Percentiles rank a stretch among this genome's conserved stretches.
Evolutionary conservation across 495 filamentous ascomycete species (phyloP).

Genomic region (Lichina pygmaea): DNA sequence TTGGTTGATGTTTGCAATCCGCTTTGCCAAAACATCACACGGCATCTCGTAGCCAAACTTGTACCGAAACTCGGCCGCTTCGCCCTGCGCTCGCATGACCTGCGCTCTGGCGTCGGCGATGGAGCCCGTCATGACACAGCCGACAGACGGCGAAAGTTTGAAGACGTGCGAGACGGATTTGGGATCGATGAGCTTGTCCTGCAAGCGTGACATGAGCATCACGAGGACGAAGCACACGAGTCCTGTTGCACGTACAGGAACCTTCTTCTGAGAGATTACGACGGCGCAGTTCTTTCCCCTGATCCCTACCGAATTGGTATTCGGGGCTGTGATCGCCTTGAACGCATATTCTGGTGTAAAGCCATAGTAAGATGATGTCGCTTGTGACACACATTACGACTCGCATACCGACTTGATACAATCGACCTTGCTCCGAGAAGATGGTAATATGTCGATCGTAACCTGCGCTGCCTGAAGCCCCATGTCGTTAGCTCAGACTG

Average conservation of each 20-base stretch:
- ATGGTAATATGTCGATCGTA: conserved; percentile 98
- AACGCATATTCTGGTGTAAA: conserved; percentile 77
- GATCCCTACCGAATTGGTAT: conserved; percentile 91
- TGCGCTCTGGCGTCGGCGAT: conserved; percentile 90
- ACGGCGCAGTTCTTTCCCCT: conserved; percentile 92
- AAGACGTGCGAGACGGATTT: conserved; percentile 93
- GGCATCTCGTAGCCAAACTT: conserved; percentile 99
- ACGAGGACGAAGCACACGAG: not conserved
- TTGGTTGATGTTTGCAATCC: conserved; percentile 94
- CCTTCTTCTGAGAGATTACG: conserved; percentile 96
- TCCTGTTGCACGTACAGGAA: conserved; percentile 42
- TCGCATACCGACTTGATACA: conserved; percentile 96
- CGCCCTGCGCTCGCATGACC: conserved; percentile 71
- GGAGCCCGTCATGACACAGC: conserved; percentile 94
- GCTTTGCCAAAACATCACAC: conserved; percentile 83
- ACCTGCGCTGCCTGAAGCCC: conserved; percentile 55
- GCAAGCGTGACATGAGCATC: not conserved
- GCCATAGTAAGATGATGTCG: not conserved
- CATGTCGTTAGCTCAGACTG: not conserved
- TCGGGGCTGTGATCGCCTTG: conserved; percentile 96
- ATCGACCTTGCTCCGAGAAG: conserved; percentile 92
- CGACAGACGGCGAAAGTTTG: conserved; percentile 83
- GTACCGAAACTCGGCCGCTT: conserved; percentile 94
- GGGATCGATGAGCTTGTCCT: conserved; percentile 98
- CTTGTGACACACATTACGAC: not conserved